A percentile compares a stretch with the other conserved stretches of the same genome.
Evolutionary conservation across 2,329 filamentous ascomycete genomes (phyloP).

Genomic region (Sporothrix schenckii): DNA sequence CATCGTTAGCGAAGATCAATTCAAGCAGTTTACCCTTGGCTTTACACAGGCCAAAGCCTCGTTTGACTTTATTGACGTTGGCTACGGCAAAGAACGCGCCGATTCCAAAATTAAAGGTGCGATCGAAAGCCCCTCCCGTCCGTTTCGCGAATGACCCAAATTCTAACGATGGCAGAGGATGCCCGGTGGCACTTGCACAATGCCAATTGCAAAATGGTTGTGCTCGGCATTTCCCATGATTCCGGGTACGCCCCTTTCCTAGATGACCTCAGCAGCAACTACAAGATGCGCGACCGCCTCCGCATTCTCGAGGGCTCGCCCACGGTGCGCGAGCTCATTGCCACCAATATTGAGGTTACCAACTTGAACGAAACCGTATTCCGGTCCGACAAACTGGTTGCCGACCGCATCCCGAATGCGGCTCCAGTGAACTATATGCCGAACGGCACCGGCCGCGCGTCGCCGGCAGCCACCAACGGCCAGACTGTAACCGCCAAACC

Average conservation of each 20-base stretch:
- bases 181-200: slow-evolving; percentile 62
- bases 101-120: slow-evolving; percentile 64
- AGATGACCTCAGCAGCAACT: slow-evolving; percentile 56
- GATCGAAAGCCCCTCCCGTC: slow-evolving; percentile 20
- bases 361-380: slow-evolving; percentile 55
- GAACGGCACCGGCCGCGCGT: slow-evolving; percentile 2
- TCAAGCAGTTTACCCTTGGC: slow-evolving; percentile 61
- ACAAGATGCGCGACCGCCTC: slow-evolving; percentile 49
- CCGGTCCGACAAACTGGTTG: slow-evolving; percentile 56
- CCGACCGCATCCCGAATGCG: slow-evolving; percentile 38
- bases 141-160: neutral
- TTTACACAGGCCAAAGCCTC: slow-evolving; percentile 62
- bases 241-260: slow-evolving; percentile 63
- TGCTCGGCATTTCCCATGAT: slow-evolving; percentile 65
- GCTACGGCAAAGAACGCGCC: slow-evolving; percentile 60
- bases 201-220: slow-evolving; percentile 62
- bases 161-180: slow-evolving; percentile 46
- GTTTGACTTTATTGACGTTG: slow-evolving; percentile 68
- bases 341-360: slow-evolving; percentile 52
- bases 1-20: slow-evolving; percentile 49
- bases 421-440: neutral
- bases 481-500: slow-evolving; percentile 26
- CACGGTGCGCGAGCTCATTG: slow-evolving; percentile 53
- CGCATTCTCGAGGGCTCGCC: slow-evolving; percentile 59
- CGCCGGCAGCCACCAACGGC: slow-evolving; percentile 9